Base-by-base conservation (phyloP, 1,284 basidiomycete genomes). In the Cutaneotrichosporon mucoides region DNA sequence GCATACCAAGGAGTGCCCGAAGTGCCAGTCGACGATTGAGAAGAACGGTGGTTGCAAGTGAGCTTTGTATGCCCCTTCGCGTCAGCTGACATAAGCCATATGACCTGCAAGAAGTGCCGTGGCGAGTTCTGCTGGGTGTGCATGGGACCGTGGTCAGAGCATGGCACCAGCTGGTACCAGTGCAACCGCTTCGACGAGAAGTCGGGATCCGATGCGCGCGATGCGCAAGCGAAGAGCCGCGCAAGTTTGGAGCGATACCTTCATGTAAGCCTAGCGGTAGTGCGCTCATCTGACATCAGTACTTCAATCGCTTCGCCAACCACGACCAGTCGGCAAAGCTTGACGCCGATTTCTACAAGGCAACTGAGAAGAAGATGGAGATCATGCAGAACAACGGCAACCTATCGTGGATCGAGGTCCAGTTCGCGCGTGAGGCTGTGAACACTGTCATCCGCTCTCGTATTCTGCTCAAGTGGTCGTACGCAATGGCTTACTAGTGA, bases 41-140 rank as follows among this genome's bases (percentile, higher is more conserved):
- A 98, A 99, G 88, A 98, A 98, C 69, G 94, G 95, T n/a, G 94
- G 95, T 5, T 98, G 95, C 90, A 95, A 96, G 92, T 93, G 75
- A 72, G 89, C 86, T 33, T 2, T 10, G 12, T 56, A 40, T 7
- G 16, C 33, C 5, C 15, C 12, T 11, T 24, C 45, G 15, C 33
- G 41, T n/a, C 12, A 16, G 34, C 55, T 68, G 43, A 46, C n/a
- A 4, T 3, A 55, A 93, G 90, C 82, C 93, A 96, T 78, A 96
- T 96, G 93, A 96, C 92, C n/a, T 96, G 93, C 82, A 94, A 95
- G 83, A 96, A 95, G 81, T 96, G 93, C 83, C 93, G 91, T 75
- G 87, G 92, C 73, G 89, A 86, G 73, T 88, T 86, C 76, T 83
- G 83, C 73, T 84, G 82, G 86, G 81, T 82, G 35, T 83, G 79